These are phyloP conservation scores for Scedosporium minutisporum DNA, from an alignment of 2,329 filamentous ascomycete genomes.

Conservation along the genomic window DNA sequence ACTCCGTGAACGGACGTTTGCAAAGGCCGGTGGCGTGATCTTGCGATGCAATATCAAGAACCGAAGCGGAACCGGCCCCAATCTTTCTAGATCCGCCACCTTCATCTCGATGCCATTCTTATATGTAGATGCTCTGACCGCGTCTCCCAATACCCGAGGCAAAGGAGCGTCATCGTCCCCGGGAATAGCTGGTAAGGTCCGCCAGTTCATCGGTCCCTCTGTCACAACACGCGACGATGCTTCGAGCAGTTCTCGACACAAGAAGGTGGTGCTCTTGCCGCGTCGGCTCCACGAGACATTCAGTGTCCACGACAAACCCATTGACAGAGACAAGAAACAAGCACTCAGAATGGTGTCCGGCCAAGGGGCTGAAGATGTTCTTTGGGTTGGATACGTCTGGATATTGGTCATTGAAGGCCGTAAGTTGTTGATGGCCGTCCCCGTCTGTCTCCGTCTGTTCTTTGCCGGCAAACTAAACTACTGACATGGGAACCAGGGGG, in stretches of 20 bases:
- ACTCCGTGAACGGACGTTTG: no score
- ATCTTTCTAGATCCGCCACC: background rate
- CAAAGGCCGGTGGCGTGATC: no score
- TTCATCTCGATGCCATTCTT: background rate
- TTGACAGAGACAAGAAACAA: background rate
- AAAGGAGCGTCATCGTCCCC: background rate
- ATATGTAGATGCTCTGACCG: background rate
- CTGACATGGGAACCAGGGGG: background rate
- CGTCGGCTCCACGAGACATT: background rate
- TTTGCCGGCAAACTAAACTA: no score
- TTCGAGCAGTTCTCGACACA: background rate
- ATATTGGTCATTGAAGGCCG: background rate
- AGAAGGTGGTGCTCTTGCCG: background rate
- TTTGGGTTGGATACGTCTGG: background rate
- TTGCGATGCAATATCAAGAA: no score
- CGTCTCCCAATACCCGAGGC: background rate
- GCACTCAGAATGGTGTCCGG: background rate
- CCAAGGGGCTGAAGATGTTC: background rate
- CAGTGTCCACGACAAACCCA: background rate
- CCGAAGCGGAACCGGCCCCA: no score
- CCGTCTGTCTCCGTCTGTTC: no score
- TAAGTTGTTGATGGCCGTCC: background rate
- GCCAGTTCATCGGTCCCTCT: no score
- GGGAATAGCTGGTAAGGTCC: background rate
- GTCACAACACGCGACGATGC: no score